These are phyloP conservation scores for Hemileia vastatrix DNA, from an alignment of 1,284 basidiomycete genomes.

Conservation along the genomic window DNA sequence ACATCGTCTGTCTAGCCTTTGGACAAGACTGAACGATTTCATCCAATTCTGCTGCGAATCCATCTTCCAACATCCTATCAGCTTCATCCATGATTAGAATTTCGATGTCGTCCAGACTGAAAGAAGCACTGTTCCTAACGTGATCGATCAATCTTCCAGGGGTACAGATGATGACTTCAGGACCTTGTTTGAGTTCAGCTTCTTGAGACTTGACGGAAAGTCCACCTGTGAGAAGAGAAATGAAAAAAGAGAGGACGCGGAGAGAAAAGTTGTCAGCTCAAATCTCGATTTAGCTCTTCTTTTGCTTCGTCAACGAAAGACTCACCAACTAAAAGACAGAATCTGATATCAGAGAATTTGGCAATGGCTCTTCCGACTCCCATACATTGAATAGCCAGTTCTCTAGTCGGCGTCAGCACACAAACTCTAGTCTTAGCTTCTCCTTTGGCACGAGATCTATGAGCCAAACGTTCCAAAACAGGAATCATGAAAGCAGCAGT, in stretches of 20 bases:
- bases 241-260: constrained; percentile 1
- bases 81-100: constrained; percentile 93
- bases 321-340: constrained; percentile 66
- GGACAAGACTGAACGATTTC: constrained; percentile 91
- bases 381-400: constrained; percentile 86
- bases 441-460: constrained; percentile 52
- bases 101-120: constrained; percentile 84
- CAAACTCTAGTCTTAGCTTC: constrained; percentile 70
- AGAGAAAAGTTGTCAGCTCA: constrained; percentile 8
- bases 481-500: constrained; percentile 93
- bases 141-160: constrained; percentile 94
- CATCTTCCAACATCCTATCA: constrained; percentile 93
- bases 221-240: constrained; percentile 53
- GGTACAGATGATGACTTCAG: constrained; percentile 86
- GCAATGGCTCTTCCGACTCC: constrained; percentile 78
- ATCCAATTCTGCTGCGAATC: constrained; percentile 85
- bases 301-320: constrained; percentile 65
- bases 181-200: constrained; percentile 67
- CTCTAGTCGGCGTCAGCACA: constrained; percentile 82
- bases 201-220: constrained; percentile 86
- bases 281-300: constrained; percentile 57
- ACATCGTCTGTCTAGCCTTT: constrained; percentile 81
- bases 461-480: constrained; percentile 70
- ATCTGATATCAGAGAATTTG: constrained; percentile 73
- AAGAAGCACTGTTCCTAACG: constrained; percentile 85